Base-by-base conservation (phyloP, 2,329 filamentous ascomycete species). In the Phyllosticta ampelicida region DNA sequence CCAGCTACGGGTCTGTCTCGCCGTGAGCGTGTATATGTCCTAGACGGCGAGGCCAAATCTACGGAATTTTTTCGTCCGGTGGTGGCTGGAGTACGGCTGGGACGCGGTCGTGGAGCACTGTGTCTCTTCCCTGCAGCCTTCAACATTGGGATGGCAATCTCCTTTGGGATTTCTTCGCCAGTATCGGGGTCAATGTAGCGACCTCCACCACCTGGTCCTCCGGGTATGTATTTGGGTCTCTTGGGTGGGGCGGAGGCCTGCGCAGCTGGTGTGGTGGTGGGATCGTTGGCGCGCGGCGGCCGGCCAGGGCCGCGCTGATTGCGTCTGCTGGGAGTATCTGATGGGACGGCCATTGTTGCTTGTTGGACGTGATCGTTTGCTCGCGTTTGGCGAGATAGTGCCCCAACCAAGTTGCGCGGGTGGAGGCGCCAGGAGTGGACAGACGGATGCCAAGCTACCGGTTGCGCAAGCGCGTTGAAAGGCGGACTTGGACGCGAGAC, bases 121-220 rank as follows among this genome's bases (percentile, higher is more conserved):
- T 55, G 57, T 21, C 57, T 55, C 16, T 53, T 54, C 18, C 57
- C 57, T n/a, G 53, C 53, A 11, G 53, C 53, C 49, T 59, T 59
- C 9, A 59, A 49, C 53, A 59, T 49, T 20, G 57, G 57, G n/a
- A 59, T 55, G 19, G 57, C 57, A 13, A 59, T 48, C 20, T 59
- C 57, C 51, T 59, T 59, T 13, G 58, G 58, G 18, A 56, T 60
- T 62, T 86, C 83, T 60, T 80, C 76, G 55, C 81, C 81, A 59
- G 56, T 60, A 30, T 89, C 83, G 58, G 86, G 79, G 64, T 95
- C 89, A 36, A 94, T 78, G 71, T 90, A 95, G 68, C 90, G 80
- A 19, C 90, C 90, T 60, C 90, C 90, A 51, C 90, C 90, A 48
- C 89, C 90, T 60, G 89, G 86, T 2, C 90, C 90, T 53, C 90